Conservation (phyloP, 2,329 filamentous ascomycete species). For the Camillea tinctor region DNA sequence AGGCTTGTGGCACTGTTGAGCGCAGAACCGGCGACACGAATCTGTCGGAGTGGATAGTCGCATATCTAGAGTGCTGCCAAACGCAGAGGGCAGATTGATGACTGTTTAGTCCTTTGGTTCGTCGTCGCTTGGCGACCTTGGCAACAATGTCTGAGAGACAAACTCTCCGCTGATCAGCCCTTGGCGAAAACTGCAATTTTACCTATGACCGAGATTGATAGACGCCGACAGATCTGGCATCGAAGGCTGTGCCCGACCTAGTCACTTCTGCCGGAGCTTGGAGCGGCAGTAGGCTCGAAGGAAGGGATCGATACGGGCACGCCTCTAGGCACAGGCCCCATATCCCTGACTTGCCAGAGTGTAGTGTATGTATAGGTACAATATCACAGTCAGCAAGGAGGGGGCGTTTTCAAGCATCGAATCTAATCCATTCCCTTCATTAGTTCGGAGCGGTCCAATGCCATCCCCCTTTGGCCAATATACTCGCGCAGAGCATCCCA, state of each 20-base stretch:
- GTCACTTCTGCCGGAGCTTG: not conserved
- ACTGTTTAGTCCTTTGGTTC: not conserved
- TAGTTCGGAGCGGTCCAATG: conserved; percentile 82
- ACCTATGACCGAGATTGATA: not conserved
- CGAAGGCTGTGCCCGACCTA: not conserved
- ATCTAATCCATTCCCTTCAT: conserved; percentile 84
- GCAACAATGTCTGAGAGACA: conserved; percentile 1
- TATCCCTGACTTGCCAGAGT: too few relatives aligned
- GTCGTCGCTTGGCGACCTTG: conserved; percentile 15
- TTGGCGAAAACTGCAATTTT: conserved; percentile 4
- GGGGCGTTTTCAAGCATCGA: not conserved
- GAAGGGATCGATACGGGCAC: not conserved
- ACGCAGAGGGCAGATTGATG: conserved; percentile 9
- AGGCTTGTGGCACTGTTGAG: conserved; percentile 1
- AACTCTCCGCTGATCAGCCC: not conserved
- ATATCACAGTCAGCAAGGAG: not conserved
- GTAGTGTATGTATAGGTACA: not conserved
- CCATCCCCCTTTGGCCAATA: conserved; percentile 79
- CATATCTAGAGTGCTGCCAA: conserved; percentile 10
- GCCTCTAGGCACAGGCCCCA: not conserved
- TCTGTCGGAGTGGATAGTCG: conserved; percentile 9
- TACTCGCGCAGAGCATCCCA: conserved; percentile 87
- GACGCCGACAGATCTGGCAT: not conserved
- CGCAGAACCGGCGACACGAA: conserved; percentile 6
- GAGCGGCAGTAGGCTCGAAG: not conserved